Evolutionary conservation across 1,284 basidiomycete species (phyloP), one percentile per base, ranked within the genome.

Genomic region (Cutaneotrichosporon spelunceum): DNA sequence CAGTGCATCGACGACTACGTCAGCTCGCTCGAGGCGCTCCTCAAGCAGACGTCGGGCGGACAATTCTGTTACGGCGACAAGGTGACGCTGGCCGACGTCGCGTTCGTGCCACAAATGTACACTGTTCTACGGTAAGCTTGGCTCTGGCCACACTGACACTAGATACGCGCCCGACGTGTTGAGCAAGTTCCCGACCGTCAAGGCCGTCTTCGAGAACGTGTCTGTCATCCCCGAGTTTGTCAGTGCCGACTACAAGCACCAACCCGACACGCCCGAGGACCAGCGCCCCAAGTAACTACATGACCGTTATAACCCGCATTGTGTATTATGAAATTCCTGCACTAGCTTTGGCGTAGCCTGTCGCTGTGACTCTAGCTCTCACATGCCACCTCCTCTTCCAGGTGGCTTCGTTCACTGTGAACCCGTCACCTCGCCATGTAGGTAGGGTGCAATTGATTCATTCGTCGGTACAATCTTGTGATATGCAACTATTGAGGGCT

Each of bases 241-340:
- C 23, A 19, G 19, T 8, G 64, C 64, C 27, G 64, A 66, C 61
- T 66, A 53, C 53, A 53, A 49, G 57, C 64, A 66, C 59, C 64
- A 66, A 59, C 61, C 59, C 34, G 64, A 66, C 61, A 66, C 64
- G 23, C 52, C 52, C 34, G 52, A 53, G 2, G 52, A 53, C 24
- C 2, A 26, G 34, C 52, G 52, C 23, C 13, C 52, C 4, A 42
- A 39, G 33, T 53, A 53, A 24, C 7, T 33, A 21, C 7, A 14
- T 24, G 4, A 24, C 7, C 23, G 23, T 45, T 48, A 11, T 26
- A 48, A 24, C n/a, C n/a, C n/a, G n/a, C n/a, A n/a, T n/a, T n/a
- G n/a, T n/a, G n/a, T n/a, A n/a, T n/a, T n/a, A n/a, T n/a, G n/a
- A n/a, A n/a, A n/a, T n/a, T n/a, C n/a, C n/a, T n/a, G n/a, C n/a